Conservation (phyloP, 441 rosid species). For the Macaranga tanarius region DNA sequence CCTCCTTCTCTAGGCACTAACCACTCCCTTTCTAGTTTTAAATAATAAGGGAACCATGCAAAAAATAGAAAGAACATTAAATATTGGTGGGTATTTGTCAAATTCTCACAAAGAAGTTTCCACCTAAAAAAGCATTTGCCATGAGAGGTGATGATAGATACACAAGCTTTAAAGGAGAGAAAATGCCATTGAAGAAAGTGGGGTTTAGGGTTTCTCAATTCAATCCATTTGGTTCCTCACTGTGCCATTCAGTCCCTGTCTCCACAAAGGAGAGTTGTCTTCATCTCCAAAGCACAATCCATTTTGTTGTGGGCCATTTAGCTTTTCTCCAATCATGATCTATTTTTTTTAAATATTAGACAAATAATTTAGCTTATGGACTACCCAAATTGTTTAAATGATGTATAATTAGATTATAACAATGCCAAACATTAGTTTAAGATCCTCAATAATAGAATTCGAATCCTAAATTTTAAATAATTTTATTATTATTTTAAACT, state of each 20-base stretch:
- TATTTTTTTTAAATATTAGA: no score
- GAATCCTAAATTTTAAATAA: no score
- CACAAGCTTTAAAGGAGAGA: slow-evolving; percentile 24
- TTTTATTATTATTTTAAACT: no score
- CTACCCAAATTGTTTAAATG: no score
- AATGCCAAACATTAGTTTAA: no score
- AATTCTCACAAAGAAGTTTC: neutral
- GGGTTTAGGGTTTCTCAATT: slow-evolving; percentile 4
- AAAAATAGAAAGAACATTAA: slow-evolving; percentile 14
- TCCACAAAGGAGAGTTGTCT: neutral
- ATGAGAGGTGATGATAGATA: slow-evolving; percentile 27
- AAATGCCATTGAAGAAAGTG: slow-evolving; percentile 24
- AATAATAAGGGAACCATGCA: neutral
- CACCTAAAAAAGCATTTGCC: slow-evolving; percentile 22
- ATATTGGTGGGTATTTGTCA: slow-evolving; percentile 29
- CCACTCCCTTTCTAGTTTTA: slow-evolving; percentile 1
- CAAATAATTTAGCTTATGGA: no score
- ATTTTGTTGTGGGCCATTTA: neutral
- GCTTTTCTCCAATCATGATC: neutral
- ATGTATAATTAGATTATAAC: no score
- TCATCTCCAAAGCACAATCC: neutral
- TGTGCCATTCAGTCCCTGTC: slow-evolving; percentile 1
- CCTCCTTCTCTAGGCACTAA: slow-evolving; percentile 18
- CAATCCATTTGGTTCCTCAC: neutral
- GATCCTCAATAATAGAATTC: no score